Evolutionary conservation across 2,329 filamentous ascomycete species (phyloP).

Genomic region (Venturia effusa): DNA sequence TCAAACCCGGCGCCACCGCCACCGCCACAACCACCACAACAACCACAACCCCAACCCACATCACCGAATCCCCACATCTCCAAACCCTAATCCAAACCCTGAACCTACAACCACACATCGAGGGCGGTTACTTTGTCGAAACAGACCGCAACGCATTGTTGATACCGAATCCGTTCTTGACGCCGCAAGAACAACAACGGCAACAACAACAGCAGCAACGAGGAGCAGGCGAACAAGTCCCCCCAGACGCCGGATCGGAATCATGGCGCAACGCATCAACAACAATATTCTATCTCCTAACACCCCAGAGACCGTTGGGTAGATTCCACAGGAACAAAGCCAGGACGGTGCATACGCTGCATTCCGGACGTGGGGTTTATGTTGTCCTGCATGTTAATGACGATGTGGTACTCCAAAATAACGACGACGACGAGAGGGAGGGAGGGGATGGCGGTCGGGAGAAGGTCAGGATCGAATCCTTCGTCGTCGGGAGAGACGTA

Average conservation of each 20-base stretch:
- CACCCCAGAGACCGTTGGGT: constrained; percentile 43
- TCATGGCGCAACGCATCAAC: constrained; percentile 44
- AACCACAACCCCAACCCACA: constrained; percentile 10
- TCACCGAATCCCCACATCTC: constrained; percentile 24
- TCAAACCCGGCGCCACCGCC: constrained; percentile 7
- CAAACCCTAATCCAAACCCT: constrained; percentile 34
- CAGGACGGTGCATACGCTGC: constrained; percentile 54
- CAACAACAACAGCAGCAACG: no score
- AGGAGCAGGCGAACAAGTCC: no score
- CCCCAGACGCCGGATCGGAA: constrained; percentile 28
- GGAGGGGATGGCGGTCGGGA: no score
- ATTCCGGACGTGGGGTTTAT: constrained; percentile 52
- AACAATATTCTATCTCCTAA: constrained; percentile 55
- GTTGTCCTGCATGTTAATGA: constrained; percentile 51
- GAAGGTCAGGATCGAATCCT: constrained; percentile 50
- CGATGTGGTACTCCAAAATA: no score
- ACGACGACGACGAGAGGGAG: no score
- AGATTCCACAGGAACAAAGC: constrained; percentile 53
- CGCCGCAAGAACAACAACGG: no score
- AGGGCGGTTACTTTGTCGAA: constrained; percentile 55
- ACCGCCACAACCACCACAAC: no score
- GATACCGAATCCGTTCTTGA: constrained; percentile 44
- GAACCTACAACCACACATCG: constrained; percentile 43
- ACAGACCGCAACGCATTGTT: constrained; percentile 44
- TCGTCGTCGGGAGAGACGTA: constrained; percentile 50